phyloP scores from a whole-genome alignment of 2,329 filamentous ascomycete species.

The Fusarium sp. region DNA sequence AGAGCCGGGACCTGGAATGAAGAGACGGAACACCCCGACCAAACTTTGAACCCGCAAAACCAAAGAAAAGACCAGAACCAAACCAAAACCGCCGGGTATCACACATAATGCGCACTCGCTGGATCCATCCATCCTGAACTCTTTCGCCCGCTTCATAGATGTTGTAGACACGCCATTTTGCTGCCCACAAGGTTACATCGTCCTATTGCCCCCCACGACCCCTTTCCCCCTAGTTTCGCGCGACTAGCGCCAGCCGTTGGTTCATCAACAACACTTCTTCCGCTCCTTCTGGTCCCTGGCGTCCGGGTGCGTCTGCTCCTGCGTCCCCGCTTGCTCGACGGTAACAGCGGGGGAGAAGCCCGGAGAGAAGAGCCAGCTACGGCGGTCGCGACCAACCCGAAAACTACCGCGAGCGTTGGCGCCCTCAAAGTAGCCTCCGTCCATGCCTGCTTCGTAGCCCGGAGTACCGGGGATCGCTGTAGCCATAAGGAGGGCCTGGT shows the following conservation, averaged over 20 bases:
- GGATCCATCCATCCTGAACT: slow-evolving; percentile 40
- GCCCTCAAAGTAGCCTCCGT: slow-evolving; percentile 68
- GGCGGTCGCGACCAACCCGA: slow-evolving; percentile 70
- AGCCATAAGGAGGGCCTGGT: slow-evolving; percentile 71
- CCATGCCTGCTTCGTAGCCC: slow-evolving; percentile 61
- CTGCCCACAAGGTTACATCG: slow-evolving; percentile 20
- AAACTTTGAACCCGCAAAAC: slow-evolving; percentile 35
- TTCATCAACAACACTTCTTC: slow-evolving; percentile 51
- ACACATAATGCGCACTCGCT: slow-evolving; percentile 39
- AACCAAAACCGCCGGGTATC: slow-evolving; percentile 47
- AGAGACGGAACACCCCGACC: slow-evolving; percentile 28
- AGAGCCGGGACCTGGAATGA: slow-evolving; percentile 24
- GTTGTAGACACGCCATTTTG: slow-evolving; percentile 20
- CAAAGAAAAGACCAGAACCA: slow-evolving; percentile 33
- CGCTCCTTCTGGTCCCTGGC: slow-evolving; percentile 41
- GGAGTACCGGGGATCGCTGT: slow-evolving; percentile 67
- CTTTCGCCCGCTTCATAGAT: slow-evolving; percentile 25
- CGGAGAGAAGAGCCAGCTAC: slow-evolving; percentile 73
- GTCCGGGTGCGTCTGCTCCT: slow-evolving; percentile 49
- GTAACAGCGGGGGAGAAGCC: slow-evolving; percentile 68
- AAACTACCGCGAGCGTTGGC: slow-evolving; percentile 66
- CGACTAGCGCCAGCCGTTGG: not conserved
- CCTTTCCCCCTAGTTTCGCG: slow-evolving; percentile 3
- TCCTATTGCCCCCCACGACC: slow-evolving; percentile 6
- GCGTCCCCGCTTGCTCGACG: slow-evolving; percentile 59